These are phyloP conservation scores for Phytophthora kernoviae DNA, from an alignment of 352 stramenopile genomes.

Conservation along the genomic window DNA sequence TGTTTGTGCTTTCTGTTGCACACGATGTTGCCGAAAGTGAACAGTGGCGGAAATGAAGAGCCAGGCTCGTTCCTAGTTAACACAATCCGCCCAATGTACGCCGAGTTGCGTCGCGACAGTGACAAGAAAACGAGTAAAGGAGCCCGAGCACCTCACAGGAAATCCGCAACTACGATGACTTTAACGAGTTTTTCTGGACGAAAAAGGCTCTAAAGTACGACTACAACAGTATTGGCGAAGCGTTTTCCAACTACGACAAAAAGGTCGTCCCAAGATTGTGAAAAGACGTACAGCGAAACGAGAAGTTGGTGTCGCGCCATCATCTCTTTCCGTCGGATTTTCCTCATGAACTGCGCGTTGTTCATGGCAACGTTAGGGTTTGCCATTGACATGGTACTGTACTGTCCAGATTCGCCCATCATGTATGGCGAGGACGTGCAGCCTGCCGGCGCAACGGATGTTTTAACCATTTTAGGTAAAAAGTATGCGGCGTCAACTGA, in stretches of 20 bases:
- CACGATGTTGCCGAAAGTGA: conserved; percentile 67
- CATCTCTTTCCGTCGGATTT: conserved; percentile 82
- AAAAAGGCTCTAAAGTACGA: conserved; percentile 86
- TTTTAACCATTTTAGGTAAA: conserved; percentile 63
- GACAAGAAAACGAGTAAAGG: conserved; percentile 88
- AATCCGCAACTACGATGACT: conserved; percentile 89
- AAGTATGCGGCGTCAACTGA: conserved; percentile 47
- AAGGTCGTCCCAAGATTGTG: conserved; percentile 78
- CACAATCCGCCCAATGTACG: conserved; percentile 82
- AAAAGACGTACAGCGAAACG: conserved; percentile 84
- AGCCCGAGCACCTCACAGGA: conserved; percentile 64
- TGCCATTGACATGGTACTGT: conserved; percentile 76
- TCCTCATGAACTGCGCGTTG: conserved; percentile 80
- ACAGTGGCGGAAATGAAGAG: conserved; percentile 55
- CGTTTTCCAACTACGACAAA: conserved; percentile 75
- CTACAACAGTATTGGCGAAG: conserved; percentile 62
- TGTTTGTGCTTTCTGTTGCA: conserved; percentile 82
- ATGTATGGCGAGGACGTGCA: conserved; percentile 76
- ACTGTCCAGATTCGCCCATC: conserved; percentile 74
- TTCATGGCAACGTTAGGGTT: conserved; percentile 73
- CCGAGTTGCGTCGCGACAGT: conserved; percentile 67
- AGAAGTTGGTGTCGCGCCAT: conserved; percentile 75
- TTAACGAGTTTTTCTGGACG: conserved; percentile 90
- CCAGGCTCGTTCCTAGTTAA: conserved; percentile 64
- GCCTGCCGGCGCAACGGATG: conserved; percentile 13